phyloP scores from a whole-genome alignment of 495 filamentous ascomycete species.

The Penicillium canariense region DNA sequence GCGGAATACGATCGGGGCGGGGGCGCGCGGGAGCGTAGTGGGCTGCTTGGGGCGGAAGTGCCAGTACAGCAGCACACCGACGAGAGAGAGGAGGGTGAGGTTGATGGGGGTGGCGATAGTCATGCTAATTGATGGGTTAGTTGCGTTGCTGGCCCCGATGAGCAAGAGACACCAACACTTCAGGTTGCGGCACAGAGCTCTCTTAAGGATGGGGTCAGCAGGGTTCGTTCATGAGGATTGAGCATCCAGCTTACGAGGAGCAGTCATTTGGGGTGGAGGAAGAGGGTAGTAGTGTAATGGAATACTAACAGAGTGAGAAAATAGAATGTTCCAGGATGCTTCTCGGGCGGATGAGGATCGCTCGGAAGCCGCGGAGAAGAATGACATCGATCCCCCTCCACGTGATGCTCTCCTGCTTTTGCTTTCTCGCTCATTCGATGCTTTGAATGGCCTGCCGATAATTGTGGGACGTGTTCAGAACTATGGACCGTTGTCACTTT shows the following conservation, averaged over 20 bases:
- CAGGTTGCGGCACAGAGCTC: constrained; percentile 16
- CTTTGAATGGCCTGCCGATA: too few species aligned
- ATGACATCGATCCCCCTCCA: constrained; percentile 19
- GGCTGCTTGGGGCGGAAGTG: constrained; percentile 61
- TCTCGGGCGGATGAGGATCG: background rate
- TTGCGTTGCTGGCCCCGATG: background rate
- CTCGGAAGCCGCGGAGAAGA: constrained; percentile 17
- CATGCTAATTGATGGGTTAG: constrained; percentile 37
- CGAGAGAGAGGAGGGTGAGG: constrained; percentile 66
- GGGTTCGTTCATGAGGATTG: background rate
- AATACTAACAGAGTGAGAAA: background rate
- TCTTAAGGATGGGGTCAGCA: background rate
- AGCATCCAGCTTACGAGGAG: constrained; percentile 2
- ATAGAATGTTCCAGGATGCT: background rate
- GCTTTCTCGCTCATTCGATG: background rate
- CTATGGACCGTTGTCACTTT: too few species aligned
- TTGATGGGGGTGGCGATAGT: constrained; percentile 76
- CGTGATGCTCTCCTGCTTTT: constrained; percentile 9
- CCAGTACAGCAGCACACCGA: constrained; percentile 67
- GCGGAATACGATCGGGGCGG: constrained; percentile 77
- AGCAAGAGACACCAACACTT: constrained; percentile 20
- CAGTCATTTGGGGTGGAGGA: constrained; percentile 11
- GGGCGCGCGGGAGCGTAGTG: constrained; percentile 61
- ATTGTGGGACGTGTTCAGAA: too few species aligned
- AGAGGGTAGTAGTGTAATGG: background rate